phyloP scores from a whole-genome alignment of 441 rosid genomes.

The Oxalis stricta region DNA sequence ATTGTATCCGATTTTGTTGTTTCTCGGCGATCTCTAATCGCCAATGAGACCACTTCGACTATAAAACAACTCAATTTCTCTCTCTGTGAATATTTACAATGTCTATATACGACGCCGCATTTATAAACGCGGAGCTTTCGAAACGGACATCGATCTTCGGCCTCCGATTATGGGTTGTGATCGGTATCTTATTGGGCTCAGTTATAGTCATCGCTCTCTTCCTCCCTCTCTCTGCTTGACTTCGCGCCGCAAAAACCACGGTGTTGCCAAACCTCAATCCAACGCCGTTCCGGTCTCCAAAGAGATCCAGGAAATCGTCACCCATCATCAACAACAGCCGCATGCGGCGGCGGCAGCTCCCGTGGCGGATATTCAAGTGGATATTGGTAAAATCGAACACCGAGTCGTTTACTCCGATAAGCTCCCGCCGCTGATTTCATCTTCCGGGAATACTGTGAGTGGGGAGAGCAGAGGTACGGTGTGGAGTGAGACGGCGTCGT shows the following conservation, averaged over 20 bases:
- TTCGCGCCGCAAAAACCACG: conserved; percentile 57
- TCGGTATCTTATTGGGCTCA: conserved; percentile 77
- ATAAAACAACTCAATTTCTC: no score
- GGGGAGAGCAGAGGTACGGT: conserved; percentile 79
- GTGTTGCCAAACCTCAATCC: conserved; percentile 12
- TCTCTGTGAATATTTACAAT: conserved; percentile 15
- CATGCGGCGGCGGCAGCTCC: conserved; percentile 25
- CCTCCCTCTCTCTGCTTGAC: conserved; percentile 77
- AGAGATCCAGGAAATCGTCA: conserved; percentile 70
- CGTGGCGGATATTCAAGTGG: conserved; percentile 69
- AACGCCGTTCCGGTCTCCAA: conserved; percentile 66
- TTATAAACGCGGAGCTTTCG: conserved; percentile 61
- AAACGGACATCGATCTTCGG: conserved; percentile 88
- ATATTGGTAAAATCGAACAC: conserved; percentile 74
- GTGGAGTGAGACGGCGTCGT: conserved; percentile 66
- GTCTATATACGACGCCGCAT: conserved; percentile 67
- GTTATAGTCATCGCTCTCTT: conserved; percentile 62
- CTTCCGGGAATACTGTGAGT: no score
- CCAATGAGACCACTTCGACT: no score
- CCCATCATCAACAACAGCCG: no score
- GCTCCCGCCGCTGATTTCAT: no score
- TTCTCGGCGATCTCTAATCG: no score
- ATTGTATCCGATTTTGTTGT: no score
- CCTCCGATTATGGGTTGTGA: conserved; percentile 81
- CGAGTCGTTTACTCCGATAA: conserved; percentile 56